Evolutionary conservation across 78 protist species (phyloP).

Genomic region (Dictyostelium citrinum): DNA sequence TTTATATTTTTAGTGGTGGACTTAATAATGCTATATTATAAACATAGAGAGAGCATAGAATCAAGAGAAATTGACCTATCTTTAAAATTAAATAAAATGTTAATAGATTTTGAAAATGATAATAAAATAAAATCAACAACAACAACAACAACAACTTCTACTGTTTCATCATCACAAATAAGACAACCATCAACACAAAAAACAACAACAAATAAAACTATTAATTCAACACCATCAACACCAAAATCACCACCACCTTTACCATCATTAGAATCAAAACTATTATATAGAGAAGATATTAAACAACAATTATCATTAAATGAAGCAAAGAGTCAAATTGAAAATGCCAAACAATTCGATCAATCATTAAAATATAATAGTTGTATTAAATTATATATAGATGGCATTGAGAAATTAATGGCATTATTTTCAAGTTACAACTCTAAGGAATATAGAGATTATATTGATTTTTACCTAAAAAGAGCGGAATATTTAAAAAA

Average conservation of each 20-base stretch:
- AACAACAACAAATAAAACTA: not conserved
- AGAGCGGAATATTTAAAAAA: conserved; percentile 55
- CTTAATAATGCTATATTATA: not conserved
- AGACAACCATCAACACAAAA: not conserved
- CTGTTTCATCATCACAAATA: not conserved
- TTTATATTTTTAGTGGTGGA: not conserved
- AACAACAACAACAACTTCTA: not conserved
- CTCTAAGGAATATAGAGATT: conserved; percentile 28
- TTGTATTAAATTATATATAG: conserved; percentile 23
- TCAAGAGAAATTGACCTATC: not conserved
- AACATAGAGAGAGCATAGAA: not conserved
- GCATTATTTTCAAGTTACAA: not conserved
- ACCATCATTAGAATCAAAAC: not conserved
- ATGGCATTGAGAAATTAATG: conserved; percentile 56
- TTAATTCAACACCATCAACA: not conserved
- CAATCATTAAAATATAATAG: not conserved
- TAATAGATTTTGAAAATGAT: not conserved
- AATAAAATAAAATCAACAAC: not conserved
- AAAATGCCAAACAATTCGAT: conserved; percentile 26
- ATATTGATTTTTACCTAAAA: conserved; percentile 18
- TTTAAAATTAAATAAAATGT: not conserved
- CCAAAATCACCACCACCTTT: not conserved
- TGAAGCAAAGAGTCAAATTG: not conserved
- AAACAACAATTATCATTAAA: not conserved
- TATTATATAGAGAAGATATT: not conserved